phyloP scores from a whole-genome alignment of 495 filamentous ascomycete species.

The Penicillium diatomitis region DNA sequence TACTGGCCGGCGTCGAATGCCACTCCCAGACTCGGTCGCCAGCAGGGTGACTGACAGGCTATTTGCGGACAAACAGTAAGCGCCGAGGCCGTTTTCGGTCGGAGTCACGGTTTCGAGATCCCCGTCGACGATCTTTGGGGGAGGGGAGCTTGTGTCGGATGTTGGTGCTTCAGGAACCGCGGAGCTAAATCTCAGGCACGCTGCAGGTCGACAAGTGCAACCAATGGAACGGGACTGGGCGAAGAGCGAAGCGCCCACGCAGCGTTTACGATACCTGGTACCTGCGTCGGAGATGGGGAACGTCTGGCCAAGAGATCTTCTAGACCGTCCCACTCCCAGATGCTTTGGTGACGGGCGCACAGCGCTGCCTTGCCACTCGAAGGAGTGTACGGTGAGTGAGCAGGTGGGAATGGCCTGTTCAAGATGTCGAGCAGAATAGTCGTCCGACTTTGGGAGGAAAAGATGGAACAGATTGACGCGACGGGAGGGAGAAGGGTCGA shows the following conservation, averaged over 20 bases:
- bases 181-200: constrained; percentile 11
- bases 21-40: too few species aligned
- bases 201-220: constrained; percentile 13
- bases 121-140: too few species aligned
- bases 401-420: too few species aligned
- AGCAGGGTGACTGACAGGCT: too few species aligned
- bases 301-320: neutral
- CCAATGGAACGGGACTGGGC: constrained; percentile 10
- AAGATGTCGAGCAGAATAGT: too few species aligned
- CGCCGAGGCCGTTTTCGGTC: too few species aligned
- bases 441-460: neutral
- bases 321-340: neutral
- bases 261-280: constrained; percentile 6
- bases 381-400: too few species aligned
- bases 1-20: too few species aligned
- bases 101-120: too few species aligned
- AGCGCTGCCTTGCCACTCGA: neutral
- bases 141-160: neutral
- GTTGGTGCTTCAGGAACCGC: constrained; percentile 19
- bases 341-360: neutral
- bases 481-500: neutral
- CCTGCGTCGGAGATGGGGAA: constrained; percentile 13
- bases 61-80: too few species aligned
- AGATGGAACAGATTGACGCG: neutral
- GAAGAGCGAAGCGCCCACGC: constrained; percentile 15